Evolutionary conservation across 768 basidiomycete genomes (phyloP).

Genomic region (Mrakia frigida): DNA sequence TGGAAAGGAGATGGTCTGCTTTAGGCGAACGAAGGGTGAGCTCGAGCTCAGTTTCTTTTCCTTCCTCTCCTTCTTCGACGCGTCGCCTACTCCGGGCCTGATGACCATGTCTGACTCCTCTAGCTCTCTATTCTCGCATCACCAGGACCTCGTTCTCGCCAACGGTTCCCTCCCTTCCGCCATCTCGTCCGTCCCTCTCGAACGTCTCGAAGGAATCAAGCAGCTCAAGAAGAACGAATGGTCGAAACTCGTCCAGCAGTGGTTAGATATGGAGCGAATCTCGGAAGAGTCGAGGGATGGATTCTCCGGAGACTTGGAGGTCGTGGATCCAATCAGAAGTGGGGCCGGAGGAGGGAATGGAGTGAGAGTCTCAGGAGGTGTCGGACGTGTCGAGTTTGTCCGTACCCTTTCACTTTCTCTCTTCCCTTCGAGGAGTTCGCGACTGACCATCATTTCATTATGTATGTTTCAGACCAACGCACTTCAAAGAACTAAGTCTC

Average conservation of each 20-base stretch:
- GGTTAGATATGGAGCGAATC: background rate
- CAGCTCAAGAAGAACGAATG: background rate
- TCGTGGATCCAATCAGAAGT: background rate
- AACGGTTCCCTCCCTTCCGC: background rate
- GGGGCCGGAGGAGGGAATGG: background rate
- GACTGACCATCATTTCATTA: background rate
- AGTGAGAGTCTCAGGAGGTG: background rate
- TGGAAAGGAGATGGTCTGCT: background rate
- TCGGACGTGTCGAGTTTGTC: background rate
- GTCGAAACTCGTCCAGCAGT: constrained; percentile 2
- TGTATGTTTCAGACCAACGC: background rate
- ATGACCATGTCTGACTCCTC: background rate
- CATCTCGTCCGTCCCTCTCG: background rate
- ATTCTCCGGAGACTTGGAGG: background rate
- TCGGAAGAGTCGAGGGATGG: background rate
- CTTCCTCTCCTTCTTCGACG: background rate
- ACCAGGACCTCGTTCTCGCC: background rate
- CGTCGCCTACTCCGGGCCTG: background rate
- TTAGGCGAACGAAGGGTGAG: constrained; percentile 1
- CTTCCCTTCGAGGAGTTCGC: background rate
- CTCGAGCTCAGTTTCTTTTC: background rate
- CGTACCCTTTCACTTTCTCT: background rate
- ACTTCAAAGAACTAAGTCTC: background rate
- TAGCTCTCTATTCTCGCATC: too few species aligned
- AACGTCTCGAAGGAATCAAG: constrained; percentile 2